Evolutionary conservation across 148 eudicot species (phyloP).

Genomic region (Arbutus unedo): DNA sequence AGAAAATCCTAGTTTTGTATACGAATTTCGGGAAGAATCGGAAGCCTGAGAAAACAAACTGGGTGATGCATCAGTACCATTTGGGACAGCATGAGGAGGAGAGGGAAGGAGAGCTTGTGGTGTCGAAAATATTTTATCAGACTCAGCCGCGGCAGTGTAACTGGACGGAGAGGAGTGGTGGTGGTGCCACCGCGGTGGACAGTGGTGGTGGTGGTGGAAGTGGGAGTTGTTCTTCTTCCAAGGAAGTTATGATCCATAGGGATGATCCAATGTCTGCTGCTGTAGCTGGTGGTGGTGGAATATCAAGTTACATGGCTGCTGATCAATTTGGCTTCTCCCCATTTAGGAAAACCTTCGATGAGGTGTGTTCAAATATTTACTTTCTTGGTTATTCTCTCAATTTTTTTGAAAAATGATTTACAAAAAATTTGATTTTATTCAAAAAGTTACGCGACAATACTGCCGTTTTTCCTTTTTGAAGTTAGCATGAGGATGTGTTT

Average conservation of each 20-base stretch:
- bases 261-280: slow-evolving; percentile 43
- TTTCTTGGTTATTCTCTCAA: not conserved
- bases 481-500: not conserved
- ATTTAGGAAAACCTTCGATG: slow-evolving; percentile 61
- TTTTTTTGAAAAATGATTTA: not conserved
- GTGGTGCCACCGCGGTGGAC: slow-evolving; percentile 26
- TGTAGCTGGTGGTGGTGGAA: slow-evolving; percentile 29
- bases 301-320: slow-evolving; percentile 34
- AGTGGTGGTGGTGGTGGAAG: slow-evolving; percentile 40
- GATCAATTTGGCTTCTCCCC: slow-evolving; percentile 65
- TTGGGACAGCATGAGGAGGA: slow-evolving; percentile 91
- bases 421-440: not conserved
- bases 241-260: slow-evolving; percentile 40
- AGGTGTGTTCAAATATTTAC: slow-evolving; percentile 36
- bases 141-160: slow-evolving; percentile 91
- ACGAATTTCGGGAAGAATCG: slow-evolving; percentile 88
- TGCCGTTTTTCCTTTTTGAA: not conserved
- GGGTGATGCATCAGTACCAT: slow-evolving; percentile 99
- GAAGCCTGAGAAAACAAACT: slow-evolving; percentile 90
- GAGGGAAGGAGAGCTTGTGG: slow-evolving; percentile 90
- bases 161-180: slow-evolving; percentile 42
- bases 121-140: slow-evolving; percentile 91
- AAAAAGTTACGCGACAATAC: not conserved
- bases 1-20: slow-evolving; percentile 84
- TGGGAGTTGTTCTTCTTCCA: slow-evolving; percentile 54